These are phyloP conservation scores for Alternaria burnsii DNA, from an alignment of 2,329 filamentous ascomycete genomes.

Conservation along the genomic window DNA sequence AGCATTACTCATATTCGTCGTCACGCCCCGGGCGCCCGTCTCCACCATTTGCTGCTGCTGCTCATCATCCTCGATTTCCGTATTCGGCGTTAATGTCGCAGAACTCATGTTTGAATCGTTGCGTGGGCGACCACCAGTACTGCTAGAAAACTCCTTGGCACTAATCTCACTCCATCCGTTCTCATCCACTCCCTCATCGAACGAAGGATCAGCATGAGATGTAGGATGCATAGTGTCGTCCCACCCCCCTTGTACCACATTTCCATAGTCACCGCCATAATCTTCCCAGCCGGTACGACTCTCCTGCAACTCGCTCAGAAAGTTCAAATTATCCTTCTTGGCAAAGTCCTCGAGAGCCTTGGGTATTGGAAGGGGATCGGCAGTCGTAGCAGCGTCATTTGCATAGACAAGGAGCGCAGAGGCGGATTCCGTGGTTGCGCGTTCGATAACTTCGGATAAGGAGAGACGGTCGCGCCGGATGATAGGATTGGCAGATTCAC, in stretches of 20 bases:
- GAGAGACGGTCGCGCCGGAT: conserved; percentile 51
- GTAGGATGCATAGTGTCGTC: conserved; percentile 11
- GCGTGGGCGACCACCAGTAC: not conserved
- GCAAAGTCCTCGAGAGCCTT: conserved; percentile 54
- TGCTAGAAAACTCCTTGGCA: conserved; percentile 27
- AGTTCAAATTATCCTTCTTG: conserved; percentile 57
- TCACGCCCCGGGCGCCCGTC: conserved; percentile 25
- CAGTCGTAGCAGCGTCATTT: conserved; percentile 53
- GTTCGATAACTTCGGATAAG: conserved; percentile 63
- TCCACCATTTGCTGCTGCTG: conserved; percentile 2
- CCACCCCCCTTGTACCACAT: conserved; percentile 28
- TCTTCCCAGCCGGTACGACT: conserved; percentile 24
- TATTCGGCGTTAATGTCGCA: conserved; percentile 48
- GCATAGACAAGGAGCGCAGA: conserved; percentile 68
- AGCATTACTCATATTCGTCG: conserved; percentile 26
- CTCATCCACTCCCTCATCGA: conserved; percentile 12
- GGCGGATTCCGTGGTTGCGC: conserved; percentile 61
- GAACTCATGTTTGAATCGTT: conserved; percentile 33
- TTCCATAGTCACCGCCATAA: conserved; percentile 14
- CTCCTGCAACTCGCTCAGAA: conserved; percentile 42
- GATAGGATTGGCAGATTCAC: conserved; percentile 31
- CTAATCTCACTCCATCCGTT: conserved; percentile 34
- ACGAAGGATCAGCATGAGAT: conserved; percentile 13
- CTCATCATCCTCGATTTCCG: conserved; percentile 38
- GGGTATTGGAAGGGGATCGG: conserved; percentile 29